Evolutionary conservation across 2,329 filamentous ascomycete species (phyloP).

Genomic region (Aspergillus spinulosporus): DNA sequence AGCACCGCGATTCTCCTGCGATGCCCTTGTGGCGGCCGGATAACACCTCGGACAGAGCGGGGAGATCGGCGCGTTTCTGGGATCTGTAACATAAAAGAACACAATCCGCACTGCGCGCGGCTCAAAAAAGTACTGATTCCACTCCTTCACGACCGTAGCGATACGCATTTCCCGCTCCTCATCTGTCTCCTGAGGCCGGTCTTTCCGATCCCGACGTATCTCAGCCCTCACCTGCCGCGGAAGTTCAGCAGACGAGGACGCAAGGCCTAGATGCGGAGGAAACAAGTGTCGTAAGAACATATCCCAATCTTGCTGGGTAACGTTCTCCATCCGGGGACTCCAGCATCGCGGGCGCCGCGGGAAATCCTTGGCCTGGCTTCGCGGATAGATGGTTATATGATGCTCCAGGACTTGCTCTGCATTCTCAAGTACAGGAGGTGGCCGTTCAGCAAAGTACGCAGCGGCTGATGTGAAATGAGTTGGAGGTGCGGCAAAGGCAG

Average conservation of each 20-base stretch:
- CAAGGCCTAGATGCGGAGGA: conserved; percentile 41
- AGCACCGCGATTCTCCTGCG: conserved; percentile 22
- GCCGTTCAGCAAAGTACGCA: conserved; percentile 42
- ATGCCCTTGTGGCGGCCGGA: conserved; percentile 39
- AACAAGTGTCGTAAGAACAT: conserved; percentile 46
- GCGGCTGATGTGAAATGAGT: conserved; percentile 38
- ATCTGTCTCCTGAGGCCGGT: conserved; percentile 44
- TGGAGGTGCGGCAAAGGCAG: conserved; percentile 22
- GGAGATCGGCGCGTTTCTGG: conserved; percentile 34
- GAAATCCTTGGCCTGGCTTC: conserved; percentile 45
- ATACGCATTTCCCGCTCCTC: conserved; percentile 42
- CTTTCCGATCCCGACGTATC: conserved; percentile 44
- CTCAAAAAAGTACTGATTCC: conserved; percentile 46
- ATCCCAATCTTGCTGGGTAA: conserved; percentile 46
- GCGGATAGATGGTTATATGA: conserved; percentile 42
- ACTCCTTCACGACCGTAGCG: conserved; percentile 43
- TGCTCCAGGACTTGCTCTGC: conserved; percentile 34
- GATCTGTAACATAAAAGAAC: conserved; percentile 38
- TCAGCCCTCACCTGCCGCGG: conserved; percentile 42
- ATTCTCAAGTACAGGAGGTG: conserved; percentile 27
- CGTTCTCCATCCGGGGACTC: conserved; percentile 34
- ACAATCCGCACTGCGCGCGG: conserved; percentile 37
- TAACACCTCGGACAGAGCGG: conserved; percentile 44
- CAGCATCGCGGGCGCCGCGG: conserved; percentile 45
- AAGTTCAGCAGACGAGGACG: conserved; percentile 38